Evolutionary conservation across 208 protist genomes (phyloP).

Genomic region (Herpetomonas tarakana): DNA sequence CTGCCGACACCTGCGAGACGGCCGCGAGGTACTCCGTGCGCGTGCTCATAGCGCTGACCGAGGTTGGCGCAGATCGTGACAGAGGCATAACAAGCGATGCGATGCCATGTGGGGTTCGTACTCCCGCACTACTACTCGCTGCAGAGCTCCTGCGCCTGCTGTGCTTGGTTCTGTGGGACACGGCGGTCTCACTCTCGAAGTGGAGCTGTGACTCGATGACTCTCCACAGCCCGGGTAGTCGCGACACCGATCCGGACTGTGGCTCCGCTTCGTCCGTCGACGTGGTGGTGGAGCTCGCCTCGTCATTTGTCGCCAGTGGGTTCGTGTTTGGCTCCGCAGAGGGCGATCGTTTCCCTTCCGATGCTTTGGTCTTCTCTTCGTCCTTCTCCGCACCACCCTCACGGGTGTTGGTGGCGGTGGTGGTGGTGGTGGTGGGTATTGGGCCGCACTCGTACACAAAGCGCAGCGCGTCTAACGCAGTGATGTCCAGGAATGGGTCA

Average conservation of each 20-base stretch:
- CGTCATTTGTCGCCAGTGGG: no score
- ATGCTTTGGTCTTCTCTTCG: no score
- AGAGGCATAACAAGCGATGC: not conserved
- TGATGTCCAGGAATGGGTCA: not conserved
- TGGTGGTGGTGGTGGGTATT: no score
- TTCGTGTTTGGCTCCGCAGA: no score
- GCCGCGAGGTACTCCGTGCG: not conserved
- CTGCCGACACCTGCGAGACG: not conserved
- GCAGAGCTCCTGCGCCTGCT: not conserved
- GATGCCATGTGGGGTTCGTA: not conserved
- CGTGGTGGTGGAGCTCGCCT: no score
- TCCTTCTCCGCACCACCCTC: not conserved
- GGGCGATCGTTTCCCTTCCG: no score
- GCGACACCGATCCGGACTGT: no score
- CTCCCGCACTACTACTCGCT: not conserved
- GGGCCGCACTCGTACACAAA: not conserved
- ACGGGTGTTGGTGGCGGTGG: not conserved
- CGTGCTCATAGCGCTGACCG: not conserved
- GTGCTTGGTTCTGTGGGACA: no score
- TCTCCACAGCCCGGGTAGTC: not conserved
- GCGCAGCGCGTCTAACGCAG: conserved; percentile 1
- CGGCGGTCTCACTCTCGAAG: not conserved
- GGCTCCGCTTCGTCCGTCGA: no score
- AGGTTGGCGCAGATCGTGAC: not conserved
- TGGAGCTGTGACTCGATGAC: not conserved